phyloP scores from a whole-genome alignment of 2,329 filamentous ascomycete species.

The Paracorniculantispora psalliotae region DNA sequence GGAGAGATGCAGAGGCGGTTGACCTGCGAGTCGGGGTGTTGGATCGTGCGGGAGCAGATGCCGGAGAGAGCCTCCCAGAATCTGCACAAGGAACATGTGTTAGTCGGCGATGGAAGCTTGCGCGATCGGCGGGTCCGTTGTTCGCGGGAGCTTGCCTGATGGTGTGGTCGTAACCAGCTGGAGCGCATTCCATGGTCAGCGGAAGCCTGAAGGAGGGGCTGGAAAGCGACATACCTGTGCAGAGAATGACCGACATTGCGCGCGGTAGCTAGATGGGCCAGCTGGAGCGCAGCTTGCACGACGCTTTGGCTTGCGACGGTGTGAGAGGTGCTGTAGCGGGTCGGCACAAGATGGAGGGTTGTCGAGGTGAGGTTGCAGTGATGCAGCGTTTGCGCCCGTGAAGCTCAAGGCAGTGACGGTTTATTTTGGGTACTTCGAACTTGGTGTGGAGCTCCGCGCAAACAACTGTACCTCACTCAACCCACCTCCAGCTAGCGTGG shows the following conservation, averaged over 20 bases:
- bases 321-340: background rate
- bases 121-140: background rate
- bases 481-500: background rate
- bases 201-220: slow-evolving; percentile 13
- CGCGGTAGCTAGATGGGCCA: background rate
- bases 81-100: slow-evolving; percentile 39
- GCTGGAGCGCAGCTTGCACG: background rate
- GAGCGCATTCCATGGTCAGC: background rate
- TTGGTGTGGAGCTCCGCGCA: background rate
- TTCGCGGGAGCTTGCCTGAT: slow-evolving; percentile 37
- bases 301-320: background rate
- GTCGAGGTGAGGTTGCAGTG: background rate
- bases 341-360: background rate
- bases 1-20: slow-evolving; percentile 98
- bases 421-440: background rate
- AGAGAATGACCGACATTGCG: slow-evolving; percentile 58
- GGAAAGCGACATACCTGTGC: slow-evolving; percentile 45
- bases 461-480: background rate
- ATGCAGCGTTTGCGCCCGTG: background rate
- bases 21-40: slow-evolving; percentile 96
- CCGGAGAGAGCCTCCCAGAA: slow-evolving; percentile 99
- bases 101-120: slow-evolving; percentile 13
- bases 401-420: background rate
- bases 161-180: slow-evolving; percentile 60
- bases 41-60: slow-evolving; percentile 96